Base-by-base conservation (phyloP, 2,329 filamentous ascomycete genomes). In the Penicillium janthinellum region DNA sequence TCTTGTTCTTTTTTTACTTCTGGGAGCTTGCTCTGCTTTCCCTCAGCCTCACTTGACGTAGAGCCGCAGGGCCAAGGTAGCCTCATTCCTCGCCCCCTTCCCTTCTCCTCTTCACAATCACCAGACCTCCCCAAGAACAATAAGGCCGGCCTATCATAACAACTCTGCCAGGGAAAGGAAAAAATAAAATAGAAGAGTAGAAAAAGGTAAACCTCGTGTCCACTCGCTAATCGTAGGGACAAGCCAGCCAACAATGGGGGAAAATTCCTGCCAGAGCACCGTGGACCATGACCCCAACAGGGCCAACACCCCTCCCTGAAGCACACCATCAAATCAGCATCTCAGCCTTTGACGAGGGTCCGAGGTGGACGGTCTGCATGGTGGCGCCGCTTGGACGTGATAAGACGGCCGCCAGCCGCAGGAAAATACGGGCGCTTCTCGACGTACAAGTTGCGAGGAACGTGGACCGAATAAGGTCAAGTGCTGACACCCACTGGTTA, bases 1-100 rank as follows among this genome's bases (percentile, higher is more conserved):
- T 28, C 2, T 34, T 54, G 11, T 54, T 17, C n/a, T 17, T 35
- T 44, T n/a, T n/a, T 39, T 22, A 25, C 41, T 15, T 15, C 49
- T 28, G 15, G n/a, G 11, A 34, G n/a, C 25, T 15, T 58, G 14
- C 8, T 41, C 5, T 58, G 47, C 28, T 37, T 5, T 10, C 45
- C 31, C 28, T 63, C 61, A 65, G 63, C 63, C 61, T 65, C 63
- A 65, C 61, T 56, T 48, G 47, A 54, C 51, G 53, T 58, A 54
- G 63, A 65, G 63, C 63, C 63, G 61, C 63, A 65, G 61, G 57
- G 41, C 63, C 56, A 55, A 49, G 45, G 48, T 42, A 64, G 63
- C 63, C 63, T 63, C 60, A 64, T 59, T 54, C 50, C 53, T 53
- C 51, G 31, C 45, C 47, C 60, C 62, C 44, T 31, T 31, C 44